Evolutionary conservation across 768 basidiomycete genomes (phyloP), one percentile per base, ranked within the genome.

Genomic region (Sporobolomyces pararoseus): DNA sequence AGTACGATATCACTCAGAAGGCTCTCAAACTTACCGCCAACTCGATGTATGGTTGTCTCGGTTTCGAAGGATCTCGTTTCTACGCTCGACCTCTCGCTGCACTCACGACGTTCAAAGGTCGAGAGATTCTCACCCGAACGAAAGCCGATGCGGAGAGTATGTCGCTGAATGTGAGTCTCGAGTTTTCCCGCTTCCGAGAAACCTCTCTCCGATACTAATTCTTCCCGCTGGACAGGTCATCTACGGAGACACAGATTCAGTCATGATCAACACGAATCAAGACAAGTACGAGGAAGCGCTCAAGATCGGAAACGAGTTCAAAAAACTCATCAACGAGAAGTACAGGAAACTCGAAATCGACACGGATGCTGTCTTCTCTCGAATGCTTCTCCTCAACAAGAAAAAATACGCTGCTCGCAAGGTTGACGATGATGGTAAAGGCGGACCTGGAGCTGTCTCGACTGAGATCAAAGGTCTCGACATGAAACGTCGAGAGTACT

Each of bases 31-130:
- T 98, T 39, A 99, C 96, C 6, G 96, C 96, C 57, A 98, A 99
- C 82, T 94, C 91, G 83, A 99, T 98, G 96, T 99, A 99, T 79
- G 96, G 96, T 23, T 99, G 96, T 83, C 87, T 99, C 27, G 96
- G 96, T 55, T 98, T 97, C 78, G 92, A 94, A 77, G 89, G 92
- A 75, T 97, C 96, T 14, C 83, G 96, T 58, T 98, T 98, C 83
- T 97, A 93, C 74, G 96, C 96, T 27, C 85, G 91, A 50, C 92
- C 94, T 0, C 86, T 99, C n/a, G 96, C 96, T 21, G 92, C 96
- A 51, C 84, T 99, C 55, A 98, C 94, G 27, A 99, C 96, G 0
- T 93, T 86, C 85, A 98, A 95, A 79, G 96, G 96, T 76, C 88
- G 96, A 79, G 93, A 98, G 80, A 98, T 98, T 76, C 79, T 99